A percentile compares a stretch with the other conserved stretches of the same genome.
phyloP scores from a whole-genome alignment of 2,329 filamentous ascomycete genomes.

The Bipolaris zeicola region DNA sequence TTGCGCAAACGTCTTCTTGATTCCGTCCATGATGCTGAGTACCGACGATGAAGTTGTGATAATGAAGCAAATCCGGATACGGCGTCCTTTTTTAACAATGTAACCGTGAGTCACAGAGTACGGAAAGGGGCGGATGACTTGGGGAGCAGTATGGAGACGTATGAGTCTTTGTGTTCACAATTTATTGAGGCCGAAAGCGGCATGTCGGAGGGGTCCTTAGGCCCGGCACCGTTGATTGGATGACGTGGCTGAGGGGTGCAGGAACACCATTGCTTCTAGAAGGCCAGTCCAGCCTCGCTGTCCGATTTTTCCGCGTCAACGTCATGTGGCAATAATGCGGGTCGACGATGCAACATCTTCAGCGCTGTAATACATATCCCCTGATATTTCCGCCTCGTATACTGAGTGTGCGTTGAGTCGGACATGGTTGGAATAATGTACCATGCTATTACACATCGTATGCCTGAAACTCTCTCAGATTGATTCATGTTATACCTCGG shows the following conservation, averaged over 20 bases:
- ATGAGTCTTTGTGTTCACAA: conserved; percentile 29
- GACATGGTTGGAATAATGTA: not conserved
- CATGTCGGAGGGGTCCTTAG: conserved; percentile 6
- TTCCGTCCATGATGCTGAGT: conserved; percentile 50
- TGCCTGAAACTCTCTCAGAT: not conserved
- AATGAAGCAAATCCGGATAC: not conserved
- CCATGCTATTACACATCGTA: not conserved
- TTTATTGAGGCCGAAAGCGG: conserved; percentile 32
- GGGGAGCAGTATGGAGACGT: conserved; percentile 9
- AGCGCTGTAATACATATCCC: not conserved
- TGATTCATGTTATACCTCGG: not conserved
- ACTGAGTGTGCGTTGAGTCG: not conserved
- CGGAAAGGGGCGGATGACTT: conserved; percentile 7
- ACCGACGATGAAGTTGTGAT: not conserved
- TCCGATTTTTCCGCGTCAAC: not conserved
- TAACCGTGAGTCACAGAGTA: conserved; percentile 23
- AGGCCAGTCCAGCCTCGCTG: not conserved
- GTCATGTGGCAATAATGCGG: not conserved
- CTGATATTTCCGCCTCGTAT: not conserved
- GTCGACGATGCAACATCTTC: not conserved
- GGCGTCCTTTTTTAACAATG: conserved; percentile 15
- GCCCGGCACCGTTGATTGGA: not conserved
- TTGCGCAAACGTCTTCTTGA: conserved; percentile 57
- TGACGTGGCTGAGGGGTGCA: not conserved
- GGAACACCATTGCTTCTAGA: conserved; percentile 9